Base-by-base conservation (phyloP, 1,284 basidiomycete genomes). In the Melampsora americana region DNA sequence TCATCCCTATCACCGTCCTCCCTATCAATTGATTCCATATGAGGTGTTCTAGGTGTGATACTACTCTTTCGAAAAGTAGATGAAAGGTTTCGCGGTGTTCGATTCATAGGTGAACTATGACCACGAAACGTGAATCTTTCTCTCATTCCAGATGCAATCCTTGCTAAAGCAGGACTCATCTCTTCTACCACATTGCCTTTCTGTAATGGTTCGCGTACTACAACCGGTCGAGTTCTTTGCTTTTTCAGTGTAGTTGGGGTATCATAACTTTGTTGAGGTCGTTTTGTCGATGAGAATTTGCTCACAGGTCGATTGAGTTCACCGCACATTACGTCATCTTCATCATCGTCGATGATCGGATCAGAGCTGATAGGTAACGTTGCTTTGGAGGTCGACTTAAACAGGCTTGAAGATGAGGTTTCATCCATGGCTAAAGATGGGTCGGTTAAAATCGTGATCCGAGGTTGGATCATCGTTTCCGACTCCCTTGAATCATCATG, bases 131-230 rank as follows among this genome's bases (percentile, higher is more conserved):
- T 73, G 18, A 73, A 73, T 28, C 64, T 48, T 35, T 59, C 59
- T 7, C 71, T 61, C 32, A 73, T 73, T 35, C 71, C 71, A 1
- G 71, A 59, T 16, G 71, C 71, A 39, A 73, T 42, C 12, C 71
- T 46, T n/a, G 71, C 71, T 26, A 73, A 62, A 4, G 71, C 65
- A 20, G 71, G 71, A 28, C 71, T 73, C 28, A 73, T 59, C 23
- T 73, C 71, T 56, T 73, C 66, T 26, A 50, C 44, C 16, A 20
- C 23, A 30, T 32, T 64, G 30, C 46, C 11, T 12, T 42, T 42
- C 39, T 42, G 39, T 42, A 42, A 42, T 14, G 20, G 61, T 64
- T 28, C n/a, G 4, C 32, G 30, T 30, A 46, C 46, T 65, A 23
- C n/a, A 5, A 28, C 35, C 42, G 5, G 61, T 42, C 32, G 62